Conservation (phyloP, 768 basidiomycete genomes). For the Suillus clintonianus region DNA sequence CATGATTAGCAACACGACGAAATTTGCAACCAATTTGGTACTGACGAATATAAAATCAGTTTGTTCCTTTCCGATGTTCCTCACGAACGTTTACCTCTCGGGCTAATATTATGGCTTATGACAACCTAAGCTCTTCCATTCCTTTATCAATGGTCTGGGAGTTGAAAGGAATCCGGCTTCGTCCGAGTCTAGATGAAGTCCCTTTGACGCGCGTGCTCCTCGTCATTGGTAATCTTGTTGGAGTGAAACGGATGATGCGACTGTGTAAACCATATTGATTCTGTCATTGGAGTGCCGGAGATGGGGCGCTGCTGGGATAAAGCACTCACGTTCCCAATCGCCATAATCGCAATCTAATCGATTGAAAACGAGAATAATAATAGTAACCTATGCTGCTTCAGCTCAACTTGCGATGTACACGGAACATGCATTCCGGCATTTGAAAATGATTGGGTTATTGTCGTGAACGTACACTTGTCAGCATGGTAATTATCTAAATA, state of each 20-base stretch:
- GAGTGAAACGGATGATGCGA: not conserved
- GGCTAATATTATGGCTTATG: not conserved
- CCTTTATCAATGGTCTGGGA: constrained; percentile 13
- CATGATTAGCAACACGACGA: no score
- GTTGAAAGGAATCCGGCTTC: no score
- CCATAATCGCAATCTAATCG: not conserved
- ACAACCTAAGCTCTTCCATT: constrained; percentile 17
- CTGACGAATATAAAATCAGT: no score
- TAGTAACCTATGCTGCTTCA: not conserved
- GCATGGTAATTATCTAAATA: constrained; percentile 19
- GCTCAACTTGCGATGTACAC: not conserved
- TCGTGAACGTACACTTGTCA: constrained; percentile 28
- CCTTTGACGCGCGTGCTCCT: not conserved
- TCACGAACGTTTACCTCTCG: not conserved
- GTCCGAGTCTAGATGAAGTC: not conserved
- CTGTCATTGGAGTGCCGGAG: not conserved
- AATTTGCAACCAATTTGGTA: no score
- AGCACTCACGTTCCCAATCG: not conserved
- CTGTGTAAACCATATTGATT: not conserved
- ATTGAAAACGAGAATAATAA: not conserved
- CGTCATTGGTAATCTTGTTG: not conserved
- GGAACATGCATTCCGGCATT: not conserved
- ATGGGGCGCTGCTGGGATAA: not conserved
- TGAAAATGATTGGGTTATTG: not conserved
- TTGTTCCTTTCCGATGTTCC: not conserved